Base-by-base conservation (phyloP, 1,284 basidiomycete species). In the Meira nashicola region DNA sequence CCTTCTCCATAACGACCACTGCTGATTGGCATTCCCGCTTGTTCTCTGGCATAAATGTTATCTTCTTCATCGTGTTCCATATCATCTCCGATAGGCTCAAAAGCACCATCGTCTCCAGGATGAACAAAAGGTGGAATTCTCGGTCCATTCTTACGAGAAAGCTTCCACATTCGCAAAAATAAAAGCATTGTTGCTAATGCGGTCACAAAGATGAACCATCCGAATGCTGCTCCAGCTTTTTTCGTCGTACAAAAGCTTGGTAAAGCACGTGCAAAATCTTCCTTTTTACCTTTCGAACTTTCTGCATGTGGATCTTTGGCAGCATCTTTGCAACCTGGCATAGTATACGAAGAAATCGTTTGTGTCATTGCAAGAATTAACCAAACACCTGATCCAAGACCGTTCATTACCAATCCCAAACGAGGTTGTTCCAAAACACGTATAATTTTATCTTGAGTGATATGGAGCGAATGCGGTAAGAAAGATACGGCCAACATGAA, bases 101-200 rank as follows among this genome's bases (percentile, higher is more conserved):
- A 75, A 1, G 70, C 71, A 21, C 66, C 65, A 55, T 71, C 68
- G 52, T 73, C 66, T 38, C 57, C 64, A 0, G 71, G 70, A 44
- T 73, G 71, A 12, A 66, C 63, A 52, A 75, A 75, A 5, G 73
- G 68, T 7, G 70, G 71, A 43, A 73, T 73, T 39, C 72, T 62
- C 6, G 72, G 72, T 5, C 71, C 71, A n/a, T 72, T 68, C 64
- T 73, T 74, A 57, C 71, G 71, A 46, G 66, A 63, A 19, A 65
- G 47, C 28, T 60, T 66, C 71, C 71, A 74, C 55, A 68, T 59
- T 10, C 68, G 63, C 28, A 74, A 55, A 60, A 72, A 74, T 47
- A 72, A 65, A 10, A 70, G 55, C 47, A 68, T 51, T 5, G 68
- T 65, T 4, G 68, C 54, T 48, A 67, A 53, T 66, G 68, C 68